Evolutionary conservation across 2,329 filamentous ascomycete species (phyloP).

Genomic region (Trichoderma lentiforme): DNA sequence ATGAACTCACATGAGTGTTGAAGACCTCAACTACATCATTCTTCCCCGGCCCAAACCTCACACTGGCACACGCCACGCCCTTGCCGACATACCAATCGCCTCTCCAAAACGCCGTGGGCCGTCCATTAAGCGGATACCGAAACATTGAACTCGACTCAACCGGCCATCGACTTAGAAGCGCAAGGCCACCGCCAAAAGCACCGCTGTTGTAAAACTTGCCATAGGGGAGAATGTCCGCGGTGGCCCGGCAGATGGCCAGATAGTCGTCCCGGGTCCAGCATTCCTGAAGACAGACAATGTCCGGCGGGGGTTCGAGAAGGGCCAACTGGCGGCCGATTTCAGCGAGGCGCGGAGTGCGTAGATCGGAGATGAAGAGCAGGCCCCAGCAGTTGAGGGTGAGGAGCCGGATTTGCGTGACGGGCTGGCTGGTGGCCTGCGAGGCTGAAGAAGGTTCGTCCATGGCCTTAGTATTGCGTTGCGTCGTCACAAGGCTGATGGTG

Average conservation of each 20-base stretch:
- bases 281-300: slow-evolving; percentile 93
- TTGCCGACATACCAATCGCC: slow-evolving; percentile 98
- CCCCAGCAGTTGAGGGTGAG: slow-evolving; percentile 97
- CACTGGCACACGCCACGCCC: slow-evolving; percentile 79
- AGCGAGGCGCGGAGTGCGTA: slow-evolving; percentile 70
- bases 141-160: slow-evolving; percentile 87
- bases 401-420: slow-evolving; percentile 62
- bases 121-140: slow-evolving; percentile 84
- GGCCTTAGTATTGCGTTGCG: not conserved
- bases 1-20: slow-evolving; percentile 70
- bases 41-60: slow-evolving; percentile 63
- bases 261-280: slow-evolving; percentile 90
- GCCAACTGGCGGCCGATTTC: slow-evolving; percentile 84
- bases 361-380: slow-evolving; percentile 77
- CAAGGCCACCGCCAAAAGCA: slow-evolving; percentile 84
- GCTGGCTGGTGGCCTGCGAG: slow-evolving; percentile 15
- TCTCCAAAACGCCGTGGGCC: slow-evolving; percentile 88
- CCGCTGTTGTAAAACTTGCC: slow-evolving; percentile 92
- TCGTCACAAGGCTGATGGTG: not conserved
- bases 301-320: slow-evolving; percentile 61
- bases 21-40: slow-evolving; percentile 82
- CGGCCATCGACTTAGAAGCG: slow-evolving; percentile 86
- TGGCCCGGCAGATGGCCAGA: slow-evolving; percentile 69
- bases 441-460: slow-evolving; percentile 20
- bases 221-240: slow-evolving; percentile 72